Evolutionary conservation across 2,329 filamentous ascomycete genomes (phyloP), one percentile per base, ranked within the genome.

Genomic region (Aspergillus brasiliensis): DNA sequence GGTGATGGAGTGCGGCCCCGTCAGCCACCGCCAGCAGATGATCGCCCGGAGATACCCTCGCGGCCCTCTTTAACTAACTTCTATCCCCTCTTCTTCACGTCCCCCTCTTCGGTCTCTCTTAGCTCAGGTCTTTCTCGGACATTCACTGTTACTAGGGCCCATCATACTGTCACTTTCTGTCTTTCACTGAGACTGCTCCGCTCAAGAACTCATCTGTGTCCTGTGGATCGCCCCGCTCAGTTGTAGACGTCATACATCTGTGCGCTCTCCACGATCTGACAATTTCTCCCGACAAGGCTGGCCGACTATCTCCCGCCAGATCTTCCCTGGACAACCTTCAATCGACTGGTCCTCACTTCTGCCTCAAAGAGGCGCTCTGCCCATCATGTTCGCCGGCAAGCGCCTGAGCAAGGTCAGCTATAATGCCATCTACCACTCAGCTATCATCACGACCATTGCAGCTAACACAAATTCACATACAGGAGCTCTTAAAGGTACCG

Each of bases 401-500:
- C 77, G 79, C 52, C 61, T 81, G 58, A 71, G 75, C 66, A 80
- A 80, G 71, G 82, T 83, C 73, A 56, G 17, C 17, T 19, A n/a
- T 47, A 21, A 28, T 21, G 57, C 57, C 38, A 53, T 47, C 38
- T 6, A 46, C 31, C 31, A 34, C 31, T 11, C 31, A 31, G 23
- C 56, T 13, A 40, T 8, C 15, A 10, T 21, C 27, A 17, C 15
- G 11, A 25, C 28, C 15, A 53, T 52, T 27, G 31, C 52, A 51
- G 67, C 73, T 73, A 62, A 75, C 64, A 58, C 25, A 63, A 34
- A 23, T 48, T 13, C 55, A 13, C 61, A 48, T 15, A 48, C 64
- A 84, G 81, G 84, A 86, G 78, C 80, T 86, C 57, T 63, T 75
- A 5, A 86, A 86, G 79, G 83, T 85, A 80, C 55, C 10, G n/a